These are phyloP conservation scores for Trametes sp. DNA, from an alignment of 1,284 basidiomycete species.

Conservation along the genomic window DNA sequence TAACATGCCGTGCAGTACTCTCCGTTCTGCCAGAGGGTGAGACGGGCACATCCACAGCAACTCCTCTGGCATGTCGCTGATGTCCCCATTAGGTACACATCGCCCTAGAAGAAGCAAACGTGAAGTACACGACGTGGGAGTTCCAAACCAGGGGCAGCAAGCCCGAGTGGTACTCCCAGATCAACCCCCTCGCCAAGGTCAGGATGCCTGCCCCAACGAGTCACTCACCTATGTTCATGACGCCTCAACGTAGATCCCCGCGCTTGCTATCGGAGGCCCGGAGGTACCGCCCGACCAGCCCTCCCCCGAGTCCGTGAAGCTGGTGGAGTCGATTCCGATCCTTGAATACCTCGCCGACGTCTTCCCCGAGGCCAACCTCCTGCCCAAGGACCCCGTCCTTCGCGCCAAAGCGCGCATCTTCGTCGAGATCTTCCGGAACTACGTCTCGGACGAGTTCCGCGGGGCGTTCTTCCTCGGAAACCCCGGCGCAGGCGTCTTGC, in stretches of 20 bases:
- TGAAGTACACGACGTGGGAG: conserved; percentile 27
- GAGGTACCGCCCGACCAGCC: conserved; percentile 55
- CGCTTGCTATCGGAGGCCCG: conserved; percentile 63
- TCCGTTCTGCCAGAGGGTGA: conserved; percentile 3
- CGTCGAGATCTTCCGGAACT: conserved; percentile 58
- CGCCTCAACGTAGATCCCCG: conserved; percentile 47
- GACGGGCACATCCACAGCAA: neutral
- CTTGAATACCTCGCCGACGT: conserved; percentile 67
- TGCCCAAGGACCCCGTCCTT: conserved; percentile 58
- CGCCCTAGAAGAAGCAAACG: conserved; percentile 27
- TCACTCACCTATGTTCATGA: too few relatives aligned
- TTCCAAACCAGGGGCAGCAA: conserved; percentile 42
- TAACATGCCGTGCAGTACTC: neutral
- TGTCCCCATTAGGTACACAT: conserved; percentile 11
- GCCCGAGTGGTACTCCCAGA: conserved; percentile 40
- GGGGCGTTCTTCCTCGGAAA: conserved; percentile 46
- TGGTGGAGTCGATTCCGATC: conserved; percentile 65
- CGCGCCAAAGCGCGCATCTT: conserved; percentile 66
- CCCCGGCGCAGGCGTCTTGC: conserved; percentile 51
- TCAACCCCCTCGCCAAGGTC: conserved; percentile 48
- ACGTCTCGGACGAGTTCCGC: conserved; percentile 51
- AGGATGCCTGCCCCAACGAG: neutral
- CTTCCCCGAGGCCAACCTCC: conserved; percentile 50
- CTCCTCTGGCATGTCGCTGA: neutral
- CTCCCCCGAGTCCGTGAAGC: conserved; percentile 60